Evolutionary conservation across 106 monocot species (phyloP), one percentile per base, ranked within the genome.

Genomic region (Dendrobium chrysotoxum): DNA sequence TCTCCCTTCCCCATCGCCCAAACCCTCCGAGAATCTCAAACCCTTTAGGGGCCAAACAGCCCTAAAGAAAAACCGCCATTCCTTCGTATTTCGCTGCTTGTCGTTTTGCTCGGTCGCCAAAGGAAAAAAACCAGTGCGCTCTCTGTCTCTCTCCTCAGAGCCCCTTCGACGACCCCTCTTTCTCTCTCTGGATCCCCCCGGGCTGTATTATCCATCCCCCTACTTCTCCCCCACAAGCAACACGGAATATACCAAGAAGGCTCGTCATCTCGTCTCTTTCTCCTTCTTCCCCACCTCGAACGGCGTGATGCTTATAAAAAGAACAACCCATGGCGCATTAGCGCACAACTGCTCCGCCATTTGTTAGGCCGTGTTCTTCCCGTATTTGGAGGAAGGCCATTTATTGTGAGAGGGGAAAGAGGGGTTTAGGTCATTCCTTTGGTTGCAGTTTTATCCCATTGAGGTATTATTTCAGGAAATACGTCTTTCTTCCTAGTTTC

Each of bases 311-410:
- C 26, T 76, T 76, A 45, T 76, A 46, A 76, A 76, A 76, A 18
- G 18, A 44, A 13, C 76, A 16, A 2, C 25, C 41, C 39, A 40
- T 40, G 74, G 41, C 21, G 74, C 74, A 74, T 74, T 74, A 74
- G 74, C 41, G 18, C 74, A n/a, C 47, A 46, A 0, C 23, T 4
- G 7, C 44, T 76, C 76, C 46, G 28, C 5, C 76, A 50, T 76
- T 76, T 45, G 46, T 11, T 45, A 40, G 50, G 9, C 76, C 47
- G 28, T 20, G 74, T 21, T 15, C 25, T 76, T 26, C 26, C 47
- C 28, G 46, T 40, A 47, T 76, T 76, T 47, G 45, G 76, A 40
- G 76, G 76, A 74, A 40, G 74, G 25, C 42, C 75, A 46, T 75
- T 75, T 75, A 13, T 42, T 46, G 45, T 75, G 20, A 8, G 42